Conservation (phyloP, 257 asterid genomes). For the Cinchona pubescens region DNA sequence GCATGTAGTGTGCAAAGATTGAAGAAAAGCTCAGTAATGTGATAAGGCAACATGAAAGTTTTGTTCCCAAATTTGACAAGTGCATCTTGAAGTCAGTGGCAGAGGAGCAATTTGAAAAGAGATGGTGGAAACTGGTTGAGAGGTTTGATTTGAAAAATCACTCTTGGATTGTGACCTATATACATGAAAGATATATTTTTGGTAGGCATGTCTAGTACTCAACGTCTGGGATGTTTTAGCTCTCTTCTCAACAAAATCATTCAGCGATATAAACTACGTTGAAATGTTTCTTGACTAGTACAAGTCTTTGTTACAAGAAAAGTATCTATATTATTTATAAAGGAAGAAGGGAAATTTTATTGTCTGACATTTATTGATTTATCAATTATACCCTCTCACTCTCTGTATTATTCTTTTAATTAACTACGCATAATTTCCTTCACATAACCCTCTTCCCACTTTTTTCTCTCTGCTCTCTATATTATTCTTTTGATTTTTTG, state of each 20-base stretch:
- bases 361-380: no score
- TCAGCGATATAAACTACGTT: conserved; percentile 37
- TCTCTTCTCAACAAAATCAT: conserved; percentile 38
- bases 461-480: no score
- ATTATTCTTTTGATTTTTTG: no score
- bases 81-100: conserved; percentile 48
- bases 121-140: conserved; percentile 47
- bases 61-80: conserved; percentile 33
- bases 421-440: no score
- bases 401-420: no score
- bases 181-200: conserved; percentile 39
- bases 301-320: conserved; percentile 34
- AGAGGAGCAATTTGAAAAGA: conserved; percentile 39
- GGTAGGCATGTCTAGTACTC: conserved; percentile 44
- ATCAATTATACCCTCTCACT: no score
- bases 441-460: no score
- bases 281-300: conserved; percentile 39
- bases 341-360: no score
- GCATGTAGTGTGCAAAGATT: conserved; percentile 44
- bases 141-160: conserved; percentile 43
- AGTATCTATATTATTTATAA: no score
- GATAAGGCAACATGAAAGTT: conserved; percentile 36
- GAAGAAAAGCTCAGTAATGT: conserved; percentile 42
- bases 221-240: conserved; percentile 29
- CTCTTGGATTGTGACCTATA: conserved; percentile 34